Evolutionary conservation across 352 stramenopile genomes (phyloP), one percentile per base, ranked within the genome.

Genomic region (Phytophthora melonis): DNA sequence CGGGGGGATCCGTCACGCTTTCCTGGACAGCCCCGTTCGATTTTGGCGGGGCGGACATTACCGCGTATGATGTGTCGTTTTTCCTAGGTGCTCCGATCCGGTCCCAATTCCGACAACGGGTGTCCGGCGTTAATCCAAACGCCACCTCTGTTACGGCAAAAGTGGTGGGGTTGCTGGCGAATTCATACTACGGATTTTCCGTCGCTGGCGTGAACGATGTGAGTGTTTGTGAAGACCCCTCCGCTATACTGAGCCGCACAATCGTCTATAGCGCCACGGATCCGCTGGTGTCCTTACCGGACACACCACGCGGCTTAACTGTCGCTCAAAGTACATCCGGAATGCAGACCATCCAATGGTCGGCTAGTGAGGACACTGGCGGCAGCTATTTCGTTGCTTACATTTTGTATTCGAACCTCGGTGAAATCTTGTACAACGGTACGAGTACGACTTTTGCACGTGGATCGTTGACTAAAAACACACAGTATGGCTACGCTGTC

Each of bases 151-250:
- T 88, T 14, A 82, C 64, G 9, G 70, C 66, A 11, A 83, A 81
- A 72, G 68, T 91, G 3, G 70, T 79, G 6, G 76, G 72, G 11
- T 69, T 93, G 2, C 58, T 78, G 3, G 73, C 85, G 2, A 87
- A 86, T 50, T 86, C 79, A 2, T 79, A 75, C 9, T 93, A 93
- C 39, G 80, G 85, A 1, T 86, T 93, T 57, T 69, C 80, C 23
- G 82, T 91, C 2, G 66, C 81, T 7, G 78, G 68, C 0, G 41
- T 88, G n/a, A 93, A 91, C 47, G 85, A 90, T 8, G 75, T 87
- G 13, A 91, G 68, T 11, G 76, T 82, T 0, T 91, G 83, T 56
- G 62, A 69, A 4, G 74, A 87, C 47, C 34, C 63, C 3, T 70
- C 64, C 0, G n/a, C 43, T 13, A 69, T 86, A 19, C 41, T 80